Conservation (phyloP, 306 rosid genomes). For the Medicago lupulina region DNA sequence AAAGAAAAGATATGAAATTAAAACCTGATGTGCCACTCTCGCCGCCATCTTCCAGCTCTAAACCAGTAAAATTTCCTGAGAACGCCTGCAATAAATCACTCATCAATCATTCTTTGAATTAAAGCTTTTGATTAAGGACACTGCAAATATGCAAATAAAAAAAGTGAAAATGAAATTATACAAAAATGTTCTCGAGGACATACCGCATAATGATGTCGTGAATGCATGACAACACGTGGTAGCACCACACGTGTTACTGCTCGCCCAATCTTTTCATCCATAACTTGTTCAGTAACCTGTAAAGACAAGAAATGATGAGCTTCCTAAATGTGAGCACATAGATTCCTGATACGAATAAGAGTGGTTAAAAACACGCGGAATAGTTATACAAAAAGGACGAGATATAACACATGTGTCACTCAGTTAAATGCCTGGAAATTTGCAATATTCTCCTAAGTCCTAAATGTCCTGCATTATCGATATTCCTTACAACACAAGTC, state of each 20-base stretch:
- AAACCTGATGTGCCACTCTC: conserved; percentile 97
- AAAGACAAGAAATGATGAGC: conserved; percentile 34
- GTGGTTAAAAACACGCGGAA: background rate
- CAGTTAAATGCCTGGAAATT: conserved; percentile 20
- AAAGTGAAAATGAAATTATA: background rate
- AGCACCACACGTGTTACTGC: conserved; percentile 89
- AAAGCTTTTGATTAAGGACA: conserved; percentile 24
- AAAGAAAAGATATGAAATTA: conserved; percentile 7
- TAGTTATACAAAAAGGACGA: background rate
- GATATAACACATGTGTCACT: conserved; percentile 12
- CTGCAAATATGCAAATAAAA: conserved; percentile 10
- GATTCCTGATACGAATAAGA: conserved; percentile 16
- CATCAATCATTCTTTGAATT: conserved; percentile 30
- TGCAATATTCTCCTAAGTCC: background rate
- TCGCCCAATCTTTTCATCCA: conserved; percentile 95
- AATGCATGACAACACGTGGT: conserved; percentile 96
- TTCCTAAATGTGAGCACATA: conserved; percentile 36
- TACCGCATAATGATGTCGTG: conserved; percentile 91
- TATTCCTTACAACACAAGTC: conserved; percentile 16
- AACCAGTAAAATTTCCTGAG: conserved; percentile 85
- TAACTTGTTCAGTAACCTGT: conserved; percentile 84
- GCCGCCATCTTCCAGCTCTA: conserved; percentile 99
- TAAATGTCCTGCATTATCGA: background rate
- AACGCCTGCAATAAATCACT: conserved; percentile 69
- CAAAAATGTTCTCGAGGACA: conserved; percentile 25